These are phyloP conservation scores for Monascus purpureus DNA, from an alignment of 495 filamentous ascomycete species.

Conservation along the genomic window DNA sequence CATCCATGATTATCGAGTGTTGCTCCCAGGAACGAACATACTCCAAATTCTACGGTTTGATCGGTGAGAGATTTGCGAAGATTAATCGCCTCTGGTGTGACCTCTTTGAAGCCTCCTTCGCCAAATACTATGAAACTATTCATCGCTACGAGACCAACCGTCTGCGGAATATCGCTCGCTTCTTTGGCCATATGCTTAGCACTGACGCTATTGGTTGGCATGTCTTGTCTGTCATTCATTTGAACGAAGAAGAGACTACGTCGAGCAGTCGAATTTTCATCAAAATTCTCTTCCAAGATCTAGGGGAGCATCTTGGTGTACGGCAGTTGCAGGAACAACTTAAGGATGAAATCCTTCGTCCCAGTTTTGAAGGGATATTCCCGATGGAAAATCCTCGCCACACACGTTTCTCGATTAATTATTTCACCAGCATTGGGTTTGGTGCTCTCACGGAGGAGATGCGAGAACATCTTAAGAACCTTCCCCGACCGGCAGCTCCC, in stretches of 20 bases:
- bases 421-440: conserved; percentile 95
- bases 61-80: conserved; percentile 89
- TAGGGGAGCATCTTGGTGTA: conserved; percentile 76
- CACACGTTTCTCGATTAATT: conserved; percentile 96
- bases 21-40: conserved; percentile 93
- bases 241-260: conserved; percentile 96
- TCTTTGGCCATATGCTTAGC: conserved; percentile 84
- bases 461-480: conserved; percentile 77
- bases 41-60: conserved; percentile 88
- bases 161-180: conserved; percentile 83
- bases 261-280: conserved; percentile 92
- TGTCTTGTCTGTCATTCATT: conserved; percentile 63
- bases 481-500: conserved; percentile 61
- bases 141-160: conserved; percentile 93
- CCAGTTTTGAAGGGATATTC: conserved; percentile 78
- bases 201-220: conserved; percentile 89
- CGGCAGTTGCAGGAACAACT: conserved; percentile 60
- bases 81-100: conserved; percentile 91
- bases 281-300: conserved; percentile 92
- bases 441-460: conserved; percentile 89
- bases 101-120: conserved; percentile 76
- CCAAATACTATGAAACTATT: conserved; percentile 92
- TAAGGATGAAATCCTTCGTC: conserved; percentile 61
- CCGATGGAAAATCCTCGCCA: conserved; percentile 73
- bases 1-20: conserved; percentile 93